Percentiles rank a stretch among this genome's conserved stretches.
These are phyloP conservation scores for Trametes elegans DNA, from an alignment of 768 basidiomycete species.

Conservation along the genomic window DNA sequence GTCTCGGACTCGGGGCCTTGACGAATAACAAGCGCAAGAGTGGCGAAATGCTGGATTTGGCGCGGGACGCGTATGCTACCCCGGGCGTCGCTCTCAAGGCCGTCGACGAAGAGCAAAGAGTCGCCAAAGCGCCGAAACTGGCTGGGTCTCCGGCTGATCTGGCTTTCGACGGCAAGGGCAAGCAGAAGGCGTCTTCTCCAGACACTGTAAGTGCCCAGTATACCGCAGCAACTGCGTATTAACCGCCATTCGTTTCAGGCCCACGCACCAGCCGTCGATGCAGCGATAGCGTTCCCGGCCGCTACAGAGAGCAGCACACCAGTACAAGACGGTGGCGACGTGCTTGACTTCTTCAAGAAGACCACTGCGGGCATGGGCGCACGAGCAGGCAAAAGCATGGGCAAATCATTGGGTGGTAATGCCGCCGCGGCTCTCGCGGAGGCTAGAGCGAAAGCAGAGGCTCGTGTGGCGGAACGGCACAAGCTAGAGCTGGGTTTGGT, in stretches of 20 bases:
- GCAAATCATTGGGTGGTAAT: constrained; percentile 60
- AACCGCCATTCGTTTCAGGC: background rate
- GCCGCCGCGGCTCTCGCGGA: constrained; percentile 65
- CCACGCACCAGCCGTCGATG: background rate
- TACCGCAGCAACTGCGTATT: too few species aligned
- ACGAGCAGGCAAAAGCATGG: constrained; percentile 52
- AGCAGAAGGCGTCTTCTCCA: constrained; percentile 7
- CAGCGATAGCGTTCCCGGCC: constrained; percentile 8
- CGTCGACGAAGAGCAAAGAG: constrained; percentile 36
- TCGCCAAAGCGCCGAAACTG: constrained; percentile 53
- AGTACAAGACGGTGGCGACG: constrained; percentile 40
- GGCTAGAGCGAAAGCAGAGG: constrained; percentile 65
- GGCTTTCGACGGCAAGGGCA: constrained; percentile 5
- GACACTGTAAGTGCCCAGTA: background rate
- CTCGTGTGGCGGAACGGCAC: constrained; percentile 63
- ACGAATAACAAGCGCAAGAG: constrained; percentile 65
- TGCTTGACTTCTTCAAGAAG: constrained; percentile 66
- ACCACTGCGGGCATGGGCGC: constrained; percentile 68
- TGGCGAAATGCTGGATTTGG: constrained; percentile 31
- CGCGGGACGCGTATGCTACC: background rate
- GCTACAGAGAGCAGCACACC: constrained; percentile 5
- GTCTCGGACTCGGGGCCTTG: constrained; percentile 16
- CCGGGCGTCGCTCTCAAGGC: background rate
- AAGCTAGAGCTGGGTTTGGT: constrained; percentile 36
- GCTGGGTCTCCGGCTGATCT: background rate